Evolutionary conservation across 164 flowering plant species (phyloP).

Genomic region (Malania oleifera): DNA sequence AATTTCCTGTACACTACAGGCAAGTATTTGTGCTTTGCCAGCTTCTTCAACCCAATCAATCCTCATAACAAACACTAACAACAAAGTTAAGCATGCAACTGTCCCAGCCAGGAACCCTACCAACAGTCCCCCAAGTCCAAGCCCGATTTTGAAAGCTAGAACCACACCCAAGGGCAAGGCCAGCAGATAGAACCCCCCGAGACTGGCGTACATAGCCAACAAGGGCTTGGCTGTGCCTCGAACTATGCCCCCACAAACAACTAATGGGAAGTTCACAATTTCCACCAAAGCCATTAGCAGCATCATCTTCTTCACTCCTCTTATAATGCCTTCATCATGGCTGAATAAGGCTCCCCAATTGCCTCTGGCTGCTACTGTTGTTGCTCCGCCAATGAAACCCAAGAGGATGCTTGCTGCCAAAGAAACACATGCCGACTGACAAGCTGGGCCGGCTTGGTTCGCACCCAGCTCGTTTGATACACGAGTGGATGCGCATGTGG

Average conservation of each 20-base stretch:
- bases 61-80: slow-evolving; percentile 49
- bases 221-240: slow-evolving; percentile 81
- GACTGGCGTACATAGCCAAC: slow-evolving; percentile 61
- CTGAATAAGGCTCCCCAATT: slow-evolving; percentile 72
- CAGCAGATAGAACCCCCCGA: slow-evolving; percentile 72
- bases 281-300: slow-evolving; percentile 65
- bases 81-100: slow-evolving; percentile 36
- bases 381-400: slow-evolving; percentile 50
- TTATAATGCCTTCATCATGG: slow-evolving; percentile 43
- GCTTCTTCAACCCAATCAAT: slow-evolving; percentile 75
- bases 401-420: slow-evolving; percentile 23
- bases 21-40: slow-evolving; percentile 54
- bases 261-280: slow-evolving; percentile 72
- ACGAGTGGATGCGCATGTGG: slow-evolving; percentile 66
- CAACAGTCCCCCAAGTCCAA: slow-evolving; percentile 62
- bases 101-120: slow-evolving; percentile 65
- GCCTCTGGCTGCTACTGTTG: slow-evolving; percentile 55
- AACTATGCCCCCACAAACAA: slow-evolving; percentile 74
- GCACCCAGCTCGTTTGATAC: slow-evolving; percentile 88
- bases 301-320: slow-evolving; percentile 68
- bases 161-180: slow-evolving; percentile 67
- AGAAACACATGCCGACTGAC: slow-evolving; percentile 46
- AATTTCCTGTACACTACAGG: slow-evolving; percentile 12
- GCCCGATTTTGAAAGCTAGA: slow-evolving; percentile 51
- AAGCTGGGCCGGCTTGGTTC: slow-evolving; percentile 36